Evolutionary conservation across 1,139 yeast genomes (phyloP), one percentile per base, ranked within the genome.

Genomic region (Torulaspora pretoriensis): DNA sequence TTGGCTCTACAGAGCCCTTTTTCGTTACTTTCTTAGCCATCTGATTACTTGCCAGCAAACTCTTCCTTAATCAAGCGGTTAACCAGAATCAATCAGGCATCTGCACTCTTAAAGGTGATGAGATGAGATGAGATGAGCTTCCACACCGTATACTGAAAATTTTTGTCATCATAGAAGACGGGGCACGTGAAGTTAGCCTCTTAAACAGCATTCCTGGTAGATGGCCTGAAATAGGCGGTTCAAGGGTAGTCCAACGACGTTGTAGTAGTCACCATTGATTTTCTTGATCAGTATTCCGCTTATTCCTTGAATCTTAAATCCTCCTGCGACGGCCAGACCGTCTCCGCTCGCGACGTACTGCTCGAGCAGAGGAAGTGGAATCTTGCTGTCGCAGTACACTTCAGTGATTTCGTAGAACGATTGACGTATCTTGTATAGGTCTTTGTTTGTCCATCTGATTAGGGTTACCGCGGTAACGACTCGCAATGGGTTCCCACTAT

Each of bases 241-340:
- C 19, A 80, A 77, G 0, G 98, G 97, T 46, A 92, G 68, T 0
- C 98, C 98, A 7, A 92, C 92, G n/a, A 88, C 85, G 60, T 88
- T 90, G 64, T 74, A 81, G 59, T 77, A 87, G 60, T 90, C 97
- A 0, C 98, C 98, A 2, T 72, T 71, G 12, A 89, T 75, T 13
- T 68, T 65, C 31, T 72, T 67, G 52, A 92, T 78, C 48, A 92
- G 67, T 36, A 82, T 59, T 3, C 86, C 83, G 0, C 92, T 90
- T 13, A 62, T 61, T 1, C 81, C 86, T 64, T 92, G 97, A 49
- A 83, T 83, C 56, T 82, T 83, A 68, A 88, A 89, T 1, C 98
- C 98, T 6, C 97, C 98, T 0, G 97, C 97, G 1, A 86, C 97
- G 34, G 77, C 74, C 4, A 72, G 50, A 0, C 94, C 98, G 62